Percentiles rank a stretch among this genome's conserved stretches.
These are phyloP conservation scores for Aspergillus quadricinctus DNA, from an alignment of 2,329 filamentous ascomycete species.

Conservation along the genomic window DNA sequence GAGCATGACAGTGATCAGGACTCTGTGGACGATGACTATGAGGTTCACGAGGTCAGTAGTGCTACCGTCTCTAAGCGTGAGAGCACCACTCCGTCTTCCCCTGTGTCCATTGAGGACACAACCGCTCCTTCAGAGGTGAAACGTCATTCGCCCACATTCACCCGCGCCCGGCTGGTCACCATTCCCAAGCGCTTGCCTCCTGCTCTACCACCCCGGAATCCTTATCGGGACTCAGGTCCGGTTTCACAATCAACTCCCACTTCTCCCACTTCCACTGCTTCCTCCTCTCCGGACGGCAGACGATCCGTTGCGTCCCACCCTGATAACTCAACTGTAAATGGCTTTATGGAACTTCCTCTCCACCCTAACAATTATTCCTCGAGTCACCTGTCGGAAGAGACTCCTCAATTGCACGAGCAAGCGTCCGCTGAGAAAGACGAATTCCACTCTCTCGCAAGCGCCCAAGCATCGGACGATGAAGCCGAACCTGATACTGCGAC, in stretches of 20 bases:
- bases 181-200: conserved; percentile 77
- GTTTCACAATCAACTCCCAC: conserved; percentile 14
- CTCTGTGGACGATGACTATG: conserved; percentile 25
- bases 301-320: conserved; percentile 18
- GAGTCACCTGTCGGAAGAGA: conserved; percentile 10
- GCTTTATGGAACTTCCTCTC: conserved; percentile 14
- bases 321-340: conserved; percentile 16
- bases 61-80: conserved; percentile 48
- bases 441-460: conserved; percentile 38
- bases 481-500: conserved; percentile 8
- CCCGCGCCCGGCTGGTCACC: conserved; percentile 74
- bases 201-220: conserved; percentile 71
- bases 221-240: conserved; percentile 35
- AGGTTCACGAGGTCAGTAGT: conserved; percentile 47
- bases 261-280: conserved; percentile 21
- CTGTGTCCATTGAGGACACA: conserved; percentile 30
- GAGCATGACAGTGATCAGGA: conserved; percentile 12
- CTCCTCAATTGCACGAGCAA: conserved; percentile 12
- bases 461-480: conserved; percentile 27
- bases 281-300: conserved; percentile 20
- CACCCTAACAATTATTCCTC: conserved; percentile 7
- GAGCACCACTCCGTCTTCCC: conserved; percentile 31
- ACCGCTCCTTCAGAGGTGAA: conserved; percentile 56
- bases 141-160: conserved; percentile 62
- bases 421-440: conserved; percentile 30